These are phyloP conservation scores for Musa balbisiana DNA, from an alignment of 202 grass and related monocot species.

Conservation along the genomic window DNA sequence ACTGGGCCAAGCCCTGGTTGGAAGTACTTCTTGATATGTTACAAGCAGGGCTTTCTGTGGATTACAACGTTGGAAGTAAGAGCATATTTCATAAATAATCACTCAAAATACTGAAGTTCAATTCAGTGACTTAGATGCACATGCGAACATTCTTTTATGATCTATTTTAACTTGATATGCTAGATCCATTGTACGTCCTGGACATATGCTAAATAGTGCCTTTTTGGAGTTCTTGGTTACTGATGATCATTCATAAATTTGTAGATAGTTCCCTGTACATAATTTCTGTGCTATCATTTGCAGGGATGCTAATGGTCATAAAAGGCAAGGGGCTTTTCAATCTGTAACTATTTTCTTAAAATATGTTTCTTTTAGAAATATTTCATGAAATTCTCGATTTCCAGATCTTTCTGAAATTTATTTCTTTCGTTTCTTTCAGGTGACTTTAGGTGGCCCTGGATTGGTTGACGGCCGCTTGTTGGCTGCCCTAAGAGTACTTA, in stretches of 20 bases:
- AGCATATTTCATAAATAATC: background rate
- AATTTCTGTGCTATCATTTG: too few relatives aligned
- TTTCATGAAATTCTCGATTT: background rate
- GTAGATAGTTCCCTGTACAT: background rate
- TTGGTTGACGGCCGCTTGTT: constrained; percentile 72
- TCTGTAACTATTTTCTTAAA: background rate
- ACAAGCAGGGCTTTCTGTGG: background rate
- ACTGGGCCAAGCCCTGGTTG: background rate
- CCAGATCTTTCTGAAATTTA: background rate
- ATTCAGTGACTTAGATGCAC: too few relatives aligned
- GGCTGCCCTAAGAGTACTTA: constrained; percentile 68
- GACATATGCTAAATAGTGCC: too few relatives aligned
- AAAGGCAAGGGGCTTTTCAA: background rate
- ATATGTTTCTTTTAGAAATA: background rate
- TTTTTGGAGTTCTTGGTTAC: background rate
- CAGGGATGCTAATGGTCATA: background rate
- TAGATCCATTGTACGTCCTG: too few relatives aligned
- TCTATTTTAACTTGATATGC: too few relatives aligned
- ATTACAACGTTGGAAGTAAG: background rate
- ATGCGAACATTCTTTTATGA: too few relatives aligned
- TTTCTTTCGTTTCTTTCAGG: constrained; percentile 31
- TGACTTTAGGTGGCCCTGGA: constrained; percentile 57
- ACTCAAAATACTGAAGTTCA: background rate
- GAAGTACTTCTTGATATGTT: background rate
- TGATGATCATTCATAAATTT: background rate